Evolutionary conservation across 306 rosid species (phyloP), one percentile per base, ranked within the genome.

Genomic region (Trifolium subterraneum): DNA sequence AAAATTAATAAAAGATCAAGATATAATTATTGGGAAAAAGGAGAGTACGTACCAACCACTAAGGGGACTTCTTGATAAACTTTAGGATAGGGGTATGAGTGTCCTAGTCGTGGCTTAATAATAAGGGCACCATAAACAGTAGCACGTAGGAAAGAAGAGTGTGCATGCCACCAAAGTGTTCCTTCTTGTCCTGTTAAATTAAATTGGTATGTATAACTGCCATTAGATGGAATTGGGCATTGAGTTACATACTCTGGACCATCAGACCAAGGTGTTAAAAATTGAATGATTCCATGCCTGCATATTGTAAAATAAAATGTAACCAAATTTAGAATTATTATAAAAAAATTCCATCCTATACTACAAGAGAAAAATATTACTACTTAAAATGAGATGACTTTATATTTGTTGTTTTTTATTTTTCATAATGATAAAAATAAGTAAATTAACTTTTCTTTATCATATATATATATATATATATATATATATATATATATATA

Each of bases 91-190:
- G 92, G 88, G 70, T 80, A 87, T 0, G 67, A 51, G 31, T 2
- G 64, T 29, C 79, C 80, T 3, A 8, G 10, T 16, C 59, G 60
- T 0, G 97, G 93, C 0, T 66, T 78, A 71, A 92, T 83, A 62
- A 92, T 47, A 56, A 92, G 88, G 2, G 93, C 90, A 1, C 96
- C 92, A 33, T 86, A 48, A 5, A 92, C 87, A 2, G 86, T 84
- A 5, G 96, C 80, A 2, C 96, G 96, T 22, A 92, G 87, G 84
- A 81, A 77, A 4, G 88, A 75, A 0, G 79, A 60, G 68, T 90
- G 93, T 0, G 93, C 89, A 71, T 92, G 93, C 96, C 96, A 90
- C 92, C 96, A 92, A 14, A 90, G 88, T 8, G 93, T 92, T 0
- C 97, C 96, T 41, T 92, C 96, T 70, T 92, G 93, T 22, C 78